phyloP scores from a whole-genome alignment of 164 flowering plant species.

The Annona cherimola region DNA sequence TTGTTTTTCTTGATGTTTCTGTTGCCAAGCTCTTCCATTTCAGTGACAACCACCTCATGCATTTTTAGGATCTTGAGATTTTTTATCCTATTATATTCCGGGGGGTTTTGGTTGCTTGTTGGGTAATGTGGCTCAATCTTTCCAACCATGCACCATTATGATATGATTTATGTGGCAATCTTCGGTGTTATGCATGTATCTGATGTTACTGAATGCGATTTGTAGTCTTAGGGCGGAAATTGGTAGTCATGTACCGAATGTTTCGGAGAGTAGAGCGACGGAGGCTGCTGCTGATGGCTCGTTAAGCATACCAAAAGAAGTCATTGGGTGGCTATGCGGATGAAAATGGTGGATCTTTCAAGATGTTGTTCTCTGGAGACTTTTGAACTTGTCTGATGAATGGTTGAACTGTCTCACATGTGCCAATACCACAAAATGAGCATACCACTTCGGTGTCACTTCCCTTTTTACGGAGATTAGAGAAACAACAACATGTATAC shows the following conservation, averaged over 20 bases:
- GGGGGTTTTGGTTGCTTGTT: background rate
- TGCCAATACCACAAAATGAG: background rate
- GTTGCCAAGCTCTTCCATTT: background rate
- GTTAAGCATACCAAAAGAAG: too few species aligned
- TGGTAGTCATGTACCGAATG: background rate
- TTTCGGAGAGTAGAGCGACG: background rate
- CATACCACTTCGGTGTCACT: background rate
- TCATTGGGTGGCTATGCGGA: background rate
- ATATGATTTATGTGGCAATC: too few species aligned
- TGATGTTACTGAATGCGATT: background rate
- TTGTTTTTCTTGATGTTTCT: conserved; percentile 5
- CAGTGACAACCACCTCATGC: background rate
- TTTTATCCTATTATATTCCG: background rate
- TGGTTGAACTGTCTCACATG: background rate
- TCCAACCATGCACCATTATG: background rate
- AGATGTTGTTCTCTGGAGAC: background rate
- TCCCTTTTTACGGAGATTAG: background rate
- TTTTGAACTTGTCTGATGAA: background rate
- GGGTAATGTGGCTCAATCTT: background rate
- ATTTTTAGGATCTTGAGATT: background rate
- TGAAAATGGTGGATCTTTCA: background rate
- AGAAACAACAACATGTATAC: background rate
- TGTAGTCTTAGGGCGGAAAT: background rate
- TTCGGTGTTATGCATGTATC: background rate
- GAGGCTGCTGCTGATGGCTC: too few species aligned